phyloP scores from a whole-genome alignment of 208 protist species.

The Acanthamoeba lenticulata region DNA sequence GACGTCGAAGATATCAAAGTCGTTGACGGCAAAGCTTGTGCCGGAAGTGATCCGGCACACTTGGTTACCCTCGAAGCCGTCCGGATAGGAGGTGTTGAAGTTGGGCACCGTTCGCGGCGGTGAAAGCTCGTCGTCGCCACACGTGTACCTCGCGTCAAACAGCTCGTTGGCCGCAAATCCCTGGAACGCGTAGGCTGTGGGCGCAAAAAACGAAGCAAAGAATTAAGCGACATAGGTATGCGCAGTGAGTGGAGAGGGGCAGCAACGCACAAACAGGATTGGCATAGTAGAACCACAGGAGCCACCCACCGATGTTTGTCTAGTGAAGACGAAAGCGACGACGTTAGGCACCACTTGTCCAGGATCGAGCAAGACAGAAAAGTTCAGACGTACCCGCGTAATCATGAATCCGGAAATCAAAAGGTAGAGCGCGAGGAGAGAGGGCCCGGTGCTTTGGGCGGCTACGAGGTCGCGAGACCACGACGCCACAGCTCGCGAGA shows the following conservation, averaged over 20 bases:
- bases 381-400: background rate
- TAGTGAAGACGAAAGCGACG: too few relatives aligned
- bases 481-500: background rate
- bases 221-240: background rate
- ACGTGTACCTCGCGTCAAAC: background rate
- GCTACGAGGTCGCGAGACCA: background rate
- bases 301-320: too few relatives aligned
- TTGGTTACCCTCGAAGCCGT: slow-evolving; percentile 51
- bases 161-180: slow-evolving; percentile 47
- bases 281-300: slow-evolving; percentile 23
- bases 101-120: background rate
- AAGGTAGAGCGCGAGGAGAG: background rate
- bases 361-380: too few relatives aligned
- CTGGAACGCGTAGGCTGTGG: slow-evolving; percentile 27
- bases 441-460: background rate
- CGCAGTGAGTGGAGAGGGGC: background rate
- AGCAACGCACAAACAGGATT: background rate
- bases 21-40: background rate
- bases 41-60: slow-evolving; percentile 31
- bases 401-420: slow-evolving; percentile 21
- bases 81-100: slow-evolving; percentile 30
- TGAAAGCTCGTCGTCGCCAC: background rate
- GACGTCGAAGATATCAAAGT: slow-evolving; percentile 32
- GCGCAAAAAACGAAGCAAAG: background rate
- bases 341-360: too few relatives aligned